A percentile compares a stretch with the other conserved stretches of the same genome.
Evolutionary conservation across 768 basidiomycete species (phyloP).

Genomic region (Lactifluus hygrophoroides): DNA sequence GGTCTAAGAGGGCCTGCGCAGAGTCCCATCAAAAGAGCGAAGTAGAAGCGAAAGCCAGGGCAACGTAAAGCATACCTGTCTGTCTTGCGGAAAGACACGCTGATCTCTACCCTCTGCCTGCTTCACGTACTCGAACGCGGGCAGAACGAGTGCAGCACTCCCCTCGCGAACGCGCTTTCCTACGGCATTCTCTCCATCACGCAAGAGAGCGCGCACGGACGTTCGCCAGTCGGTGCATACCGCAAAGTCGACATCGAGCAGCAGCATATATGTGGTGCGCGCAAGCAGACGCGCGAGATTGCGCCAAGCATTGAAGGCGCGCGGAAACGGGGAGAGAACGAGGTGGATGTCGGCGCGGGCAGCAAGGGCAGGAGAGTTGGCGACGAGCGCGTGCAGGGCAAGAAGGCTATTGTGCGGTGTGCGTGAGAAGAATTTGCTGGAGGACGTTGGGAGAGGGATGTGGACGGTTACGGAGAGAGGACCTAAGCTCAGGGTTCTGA

Average conservation of each 20-base stretch:
- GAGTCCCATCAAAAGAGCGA: background rate
- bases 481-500: constrained; percentile 35
- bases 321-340: constrained; percentile 59
- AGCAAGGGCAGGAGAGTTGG: constrained; percentile 55
- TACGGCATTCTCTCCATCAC: constrained; percentile 19
- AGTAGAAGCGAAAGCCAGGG: background rate
- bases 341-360: constrained; percentile 78
- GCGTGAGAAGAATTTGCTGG: constrained; percentile 27
- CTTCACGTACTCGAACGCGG: constrained; percentile 74
- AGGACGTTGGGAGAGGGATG: constrained; percentile 42
- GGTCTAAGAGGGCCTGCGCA: constrained; percentile 43
- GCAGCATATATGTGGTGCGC: constrained; percentile 77
- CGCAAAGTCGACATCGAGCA: constrained; percentile 87
- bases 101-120: constrained; percentile 56
- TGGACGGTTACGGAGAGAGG: constrained; percentile 83
- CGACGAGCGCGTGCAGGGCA: constrained; percentile 58
- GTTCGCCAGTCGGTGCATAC: constrained; percentile 73
- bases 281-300: constrained; percentile 81
- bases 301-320: constrained; percentile 76
- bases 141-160: constrained; percentile 64
- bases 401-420: constrained; percentile 40
- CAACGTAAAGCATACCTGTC: constrained; percentile 38
- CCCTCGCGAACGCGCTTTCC: constrained; percentile 49
- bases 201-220: constrained; percentile 33
- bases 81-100: constrained; percentile 55